These are phyloP conservation scores for Xerocomellus amylosporus DNA, from an alignment of 768 basidiomycete genomes.

Conservation along the genomic window DNA sequence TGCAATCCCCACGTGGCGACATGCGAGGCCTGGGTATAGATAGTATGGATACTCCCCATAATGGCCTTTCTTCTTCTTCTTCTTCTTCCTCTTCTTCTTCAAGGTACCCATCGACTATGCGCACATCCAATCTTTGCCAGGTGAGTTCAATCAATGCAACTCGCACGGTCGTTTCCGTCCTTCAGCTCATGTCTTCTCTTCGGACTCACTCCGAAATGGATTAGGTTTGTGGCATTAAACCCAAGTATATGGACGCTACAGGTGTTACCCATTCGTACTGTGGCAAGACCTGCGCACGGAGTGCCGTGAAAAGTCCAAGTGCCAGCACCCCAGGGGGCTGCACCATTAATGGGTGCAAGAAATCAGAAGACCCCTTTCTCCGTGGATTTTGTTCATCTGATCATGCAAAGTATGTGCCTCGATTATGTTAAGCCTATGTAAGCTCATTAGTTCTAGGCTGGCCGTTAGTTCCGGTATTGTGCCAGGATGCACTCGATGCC, in stretches of 20 bases:
- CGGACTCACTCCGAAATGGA: constrained; percentile 1
- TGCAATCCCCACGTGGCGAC: constrained; percentile 26
- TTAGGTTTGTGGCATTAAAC: constrained; percentile 57
- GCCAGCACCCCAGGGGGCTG: constrained; percentile 40
- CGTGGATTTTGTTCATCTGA: constrained; percentile 56
- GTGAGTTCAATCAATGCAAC: constrained; percentile 14
- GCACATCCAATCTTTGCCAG: constrained; percentile 28
- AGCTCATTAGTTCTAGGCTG: constrained; percentile 36
- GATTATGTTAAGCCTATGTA: constrained; percentile 1
- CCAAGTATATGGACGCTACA: constrained; percentile 58
- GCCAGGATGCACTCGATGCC: constrained; percentile 51
- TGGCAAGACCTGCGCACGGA: constrained; percentile 58
- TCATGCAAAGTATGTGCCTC: constrained; percentile 50
- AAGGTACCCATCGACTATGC: constrained; percentile 10
- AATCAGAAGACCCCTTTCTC: constrained; percentile 48
- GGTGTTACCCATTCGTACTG: constrained; percentile 59
- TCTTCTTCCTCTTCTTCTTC: not conserved
- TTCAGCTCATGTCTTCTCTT: constrained; percentile 8
- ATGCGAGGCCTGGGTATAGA: constrained; percentile 20
- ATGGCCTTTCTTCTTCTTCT: not conserved
- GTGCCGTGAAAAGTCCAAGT: constrained; percentile 30
- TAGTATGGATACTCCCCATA: constrained; percentile 10
- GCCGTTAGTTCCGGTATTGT: constrained; percentile 49
- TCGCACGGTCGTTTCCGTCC: constrained; percentile 14
- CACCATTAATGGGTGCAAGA: constrained; percentile 49